Base-by-base conservation (phyloP, 2,329 filamentous ascomycete species). In the Balansia obtecta region DNA sequence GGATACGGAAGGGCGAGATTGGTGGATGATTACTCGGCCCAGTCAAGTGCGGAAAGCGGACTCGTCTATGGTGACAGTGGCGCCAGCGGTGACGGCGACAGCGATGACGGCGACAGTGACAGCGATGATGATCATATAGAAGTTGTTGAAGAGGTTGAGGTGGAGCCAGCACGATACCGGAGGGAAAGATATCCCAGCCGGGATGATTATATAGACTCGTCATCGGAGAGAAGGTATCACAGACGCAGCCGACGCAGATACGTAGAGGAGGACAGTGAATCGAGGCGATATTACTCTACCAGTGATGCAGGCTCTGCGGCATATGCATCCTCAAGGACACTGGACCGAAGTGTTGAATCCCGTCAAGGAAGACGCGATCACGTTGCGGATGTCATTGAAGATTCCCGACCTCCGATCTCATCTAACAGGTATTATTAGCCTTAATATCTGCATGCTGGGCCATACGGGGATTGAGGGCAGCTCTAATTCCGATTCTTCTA, bases 341-440 rank as follows among this genome's bases (percentile, higher is more conserved):
- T 58, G 15, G 59, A 62, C 33, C 55, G 57, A 15, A 66, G 63
- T 51, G 58, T 61, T 15, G 59, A 60, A 3, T 61, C 63, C 39
- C 63, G 58, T 45, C 57, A 59, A 34, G 58, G 56, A 44, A 57
- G 59, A 8, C 59, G 55, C 9, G 53, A 54, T 41, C 56, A 61
- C 38, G 55, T 58, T 2, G 46, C 58, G 1, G 63, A 63, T 51
- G 57, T 66, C 9, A 63, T 67, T 49, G 64, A 64, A 42, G 57
- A 59, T 42, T 64, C 65, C 41, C 58, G 65, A 10, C 65, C 65
- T 7, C 65, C 65, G 3, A 54, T 66, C 5, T 55, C 64, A 7
- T 65, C 64, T 7, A 60, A 61, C 51, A 64, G 61, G 65, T 64
- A 48, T n/a, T 15, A 20, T n/a, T 15, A 20, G 52, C 32, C 6